phyloP scores from a whole-genome alignment of 179 eudicot species.

The Vitellaria paradoxa region DNA sequence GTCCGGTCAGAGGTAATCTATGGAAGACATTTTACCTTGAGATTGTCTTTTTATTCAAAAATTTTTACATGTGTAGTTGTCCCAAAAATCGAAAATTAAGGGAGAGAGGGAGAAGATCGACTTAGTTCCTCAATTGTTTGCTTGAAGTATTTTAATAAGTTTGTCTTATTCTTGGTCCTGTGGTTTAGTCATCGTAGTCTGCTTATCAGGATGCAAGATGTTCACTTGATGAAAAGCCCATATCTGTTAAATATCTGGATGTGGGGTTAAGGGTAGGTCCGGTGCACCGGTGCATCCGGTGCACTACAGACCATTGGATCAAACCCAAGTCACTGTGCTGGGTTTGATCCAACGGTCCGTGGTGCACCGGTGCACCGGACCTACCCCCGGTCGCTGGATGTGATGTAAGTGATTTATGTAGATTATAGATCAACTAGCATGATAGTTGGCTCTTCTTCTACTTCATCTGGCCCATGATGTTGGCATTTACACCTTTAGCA shows the following conservation, averaged over 20 bases:
- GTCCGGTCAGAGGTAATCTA: constrained; percentile 77
- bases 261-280: background rate
- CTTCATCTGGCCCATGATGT: background rate
- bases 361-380: no score
- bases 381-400: no score
- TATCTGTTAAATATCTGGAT: background rate
- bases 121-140: no score
- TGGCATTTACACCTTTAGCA: background rate
- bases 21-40: background rate
- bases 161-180: no score
- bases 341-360: no score
- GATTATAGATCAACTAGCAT: background rate
- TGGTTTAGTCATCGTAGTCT: no score
- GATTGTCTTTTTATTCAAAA: background rate
- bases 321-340: no score
- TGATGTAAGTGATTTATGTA: background rate
- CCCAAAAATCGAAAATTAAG: no score
- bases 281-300: no score
- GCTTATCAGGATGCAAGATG: background rate
- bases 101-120: no score
- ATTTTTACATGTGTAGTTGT: background rate
- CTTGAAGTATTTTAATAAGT: no score
- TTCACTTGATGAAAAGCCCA: background rate
- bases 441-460: background rate
- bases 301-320: no score